A percentile compares a stretch with the other conserved stretches of the same genome.
These are phyloP conservation scores for Candida boidinii DNA, from an alignment of 805 yeast genomes.

Conservation along the genomic window DNA sequence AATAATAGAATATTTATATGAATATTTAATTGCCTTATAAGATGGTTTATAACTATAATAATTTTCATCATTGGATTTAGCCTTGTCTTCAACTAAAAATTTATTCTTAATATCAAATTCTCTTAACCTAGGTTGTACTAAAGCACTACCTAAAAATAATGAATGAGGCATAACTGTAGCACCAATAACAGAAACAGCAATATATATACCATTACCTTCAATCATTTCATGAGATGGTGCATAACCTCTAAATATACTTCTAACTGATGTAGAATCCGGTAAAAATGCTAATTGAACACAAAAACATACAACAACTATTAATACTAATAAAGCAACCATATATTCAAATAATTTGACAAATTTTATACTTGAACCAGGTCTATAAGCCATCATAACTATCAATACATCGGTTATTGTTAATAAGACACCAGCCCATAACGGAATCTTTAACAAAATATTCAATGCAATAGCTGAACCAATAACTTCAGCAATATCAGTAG, in stretches of 20 bases:
- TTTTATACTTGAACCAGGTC: conserved; percentile 32
- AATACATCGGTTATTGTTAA: conserved; percentile 37
- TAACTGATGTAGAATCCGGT: conserved; percentile 15
- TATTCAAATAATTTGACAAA: conserved; percentile 35
- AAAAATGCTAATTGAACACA: conserved; percentile 34
- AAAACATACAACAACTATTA: conserved; percentile 35
- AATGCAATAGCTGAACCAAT: conserved; percentile 44
- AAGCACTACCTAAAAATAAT: conserved; percentile 38
- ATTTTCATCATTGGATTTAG: conserved; percentile 25
- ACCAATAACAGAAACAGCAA: conserved; percentile 40
- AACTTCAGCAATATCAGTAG: conserved; percentile 47
- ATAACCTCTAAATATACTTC: conserved; percentile 34
- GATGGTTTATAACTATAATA: conserved; percentile 56
- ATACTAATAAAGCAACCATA: conserved; percentile 32
- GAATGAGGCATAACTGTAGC: conserved; percentile 47
- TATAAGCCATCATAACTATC: conserved; percentile 37
- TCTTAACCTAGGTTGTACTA: conserved; percentile 39
- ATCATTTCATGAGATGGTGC: conserved; percentile 35
- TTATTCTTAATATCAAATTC: conserved; percentile 33
- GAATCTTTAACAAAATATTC: conserved; percentile 34
- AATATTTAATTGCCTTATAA: conserved; percentile 53
- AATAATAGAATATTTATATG: conserved; percentile 56
- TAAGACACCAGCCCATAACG: conserved; percentile 41
- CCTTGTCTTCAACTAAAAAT: conserved; percentile 15
- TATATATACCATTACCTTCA: conserved; percentile 32